Base-by-base conservation (phyloP, 257 asterid genomes). In the Petunia axillaris region DNA sequence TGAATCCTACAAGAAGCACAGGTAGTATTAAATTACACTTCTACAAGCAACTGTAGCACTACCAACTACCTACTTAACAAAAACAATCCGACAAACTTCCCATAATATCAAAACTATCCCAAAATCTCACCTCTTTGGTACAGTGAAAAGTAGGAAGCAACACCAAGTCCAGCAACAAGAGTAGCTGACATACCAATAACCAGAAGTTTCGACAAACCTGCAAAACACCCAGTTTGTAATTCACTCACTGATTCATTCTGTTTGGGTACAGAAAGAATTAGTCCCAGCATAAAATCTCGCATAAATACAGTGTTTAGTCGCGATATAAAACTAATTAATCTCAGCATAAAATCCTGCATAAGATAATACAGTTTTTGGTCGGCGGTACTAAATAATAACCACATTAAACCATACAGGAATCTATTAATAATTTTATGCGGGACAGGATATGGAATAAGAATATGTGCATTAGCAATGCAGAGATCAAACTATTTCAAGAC, bases 121-220 rank as follows among this genome's bases (percentile, higher is more conserved):
- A 67, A 62, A 2, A 76, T n/a, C 64, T 62, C 11, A 92, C 95
- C 97, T 88, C 83, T 90, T 60, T 77, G 83, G 57, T 91, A 88
- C 64, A 92, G 58, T 15, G 90, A 87, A 85, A 85, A 81, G 78
- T 82, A 90, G 46, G 92, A 89, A 78, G 92, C 43, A 53, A 90
- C 85, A 48, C 95, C 97, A 81, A 93, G 84, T 79, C 87, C 82
- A 55, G 87, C 92, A 75, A 86, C 88, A 82, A 86, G 82, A 15
- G 96, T 91, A 68, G 91, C 92, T 80, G 91, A 96, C 81, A 82
- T 41, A 57, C 96, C 92, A 83, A 91, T 58, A 39, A 88, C 81
- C 83, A 90, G 76, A 84, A 91, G 81, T 84, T 84, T 81, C 68
- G 84, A 79, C 86, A 83, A 80, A 79, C 93, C 97, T 92, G 81